Conservation (phyloP, 1,139 yeast genomes). For the Sugiyamaella xylanicola region DNA sequence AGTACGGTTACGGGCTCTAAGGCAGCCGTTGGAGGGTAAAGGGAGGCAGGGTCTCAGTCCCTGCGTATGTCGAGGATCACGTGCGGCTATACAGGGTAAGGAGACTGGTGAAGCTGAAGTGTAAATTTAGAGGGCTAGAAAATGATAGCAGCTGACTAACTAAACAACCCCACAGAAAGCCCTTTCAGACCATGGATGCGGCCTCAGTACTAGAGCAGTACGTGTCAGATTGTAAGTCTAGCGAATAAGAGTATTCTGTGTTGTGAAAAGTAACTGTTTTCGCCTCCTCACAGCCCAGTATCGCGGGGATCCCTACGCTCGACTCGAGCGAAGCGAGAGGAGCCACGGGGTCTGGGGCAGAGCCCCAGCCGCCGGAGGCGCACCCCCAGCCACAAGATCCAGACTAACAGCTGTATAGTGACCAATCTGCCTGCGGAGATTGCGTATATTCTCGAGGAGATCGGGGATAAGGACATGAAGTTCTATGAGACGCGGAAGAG, state of each 20-base stretch:
- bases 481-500: slow-evolving; percentile 68
- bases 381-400: background rate
- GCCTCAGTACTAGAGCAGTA: slow-evolving; percentile 75
- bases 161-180: background rate
- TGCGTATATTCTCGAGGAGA: slow-evolving; percentile 76
- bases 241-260: background rate
- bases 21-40: too few relatives aligned
- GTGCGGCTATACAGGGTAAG: background rate
- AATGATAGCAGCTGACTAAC: background rate
- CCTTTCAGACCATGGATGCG: slow-evolving; percentile 54
- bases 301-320: background rate
- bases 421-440: slow-evolving; percentile 91
- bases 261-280: too few relatives aligned
- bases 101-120: background rate
- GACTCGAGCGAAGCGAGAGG: background rate
- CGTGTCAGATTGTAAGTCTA: slow-evolving; percentile 52
- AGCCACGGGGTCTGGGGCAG: background rate
- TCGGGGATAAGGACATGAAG: slow-evolving; percentile 68
- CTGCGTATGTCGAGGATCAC: too few relatives aligned
- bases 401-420: slow-evolving; percentile 36
- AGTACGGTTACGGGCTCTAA: too few relatives aligned
- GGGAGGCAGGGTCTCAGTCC: too few relatives aligned
- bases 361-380: background rate
- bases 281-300: slow-evolving; percentile 6
- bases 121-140: background rate